Evolutionary conservation across 2,329 filamentous ascomycete species (phyloP).

Genomic region (Alternaria incomplexa): DNA sequence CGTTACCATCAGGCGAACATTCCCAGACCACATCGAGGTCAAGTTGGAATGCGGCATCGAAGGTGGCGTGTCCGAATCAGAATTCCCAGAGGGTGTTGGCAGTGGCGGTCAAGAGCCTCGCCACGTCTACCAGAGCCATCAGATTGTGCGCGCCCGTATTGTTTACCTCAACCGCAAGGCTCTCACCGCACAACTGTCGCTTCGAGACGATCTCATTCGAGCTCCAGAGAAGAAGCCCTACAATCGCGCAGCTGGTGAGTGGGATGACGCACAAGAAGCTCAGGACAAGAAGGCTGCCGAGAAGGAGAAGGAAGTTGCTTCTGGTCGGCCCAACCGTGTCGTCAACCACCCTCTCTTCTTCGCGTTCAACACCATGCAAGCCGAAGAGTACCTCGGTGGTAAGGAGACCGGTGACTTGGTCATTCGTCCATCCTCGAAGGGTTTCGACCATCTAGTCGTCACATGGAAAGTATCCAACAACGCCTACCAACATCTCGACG

Average conservation of each 20-base stretch:
- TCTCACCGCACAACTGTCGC: constrained; percentile 81
- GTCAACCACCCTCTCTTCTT: constrained; percentile 98
- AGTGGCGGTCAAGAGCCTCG: constrained; percentile 53
- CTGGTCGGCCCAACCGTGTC: constrained; percentile 86
- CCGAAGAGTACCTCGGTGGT: constrained; percentile 89
- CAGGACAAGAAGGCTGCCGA: constrained; percentile 78
- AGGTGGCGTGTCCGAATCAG: constrained; percentile 80
- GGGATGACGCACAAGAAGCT: constrained; percentile 83
- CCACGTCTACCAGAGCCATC: constrained; percentile 76
- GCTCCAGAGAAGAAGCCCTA: constrained; percentile 56
- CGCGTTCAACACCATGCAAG: constrained; percentile 88
- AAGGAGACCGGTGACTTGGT: constrained; percentile 88
- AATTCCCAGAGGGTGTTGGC: constrained; percentile 75
- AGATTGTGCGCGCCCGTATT: constrained; percentile 88
- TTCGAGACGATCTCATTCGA: constrained; percentile 81
- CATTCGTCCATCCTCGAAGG: constrained; percentile 93
- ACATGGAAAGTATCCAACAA: constrained; percentile 98
- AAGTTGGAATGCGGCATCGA: constrained; percentile 95
- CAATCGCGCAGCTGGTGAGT: constrained; percentile 79
- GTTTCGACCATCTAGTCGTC: constrained; percentile 90
- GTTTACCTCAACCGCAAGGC: constrained; percentile 85
- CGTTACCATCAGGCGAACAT: constrained; percentile 84
- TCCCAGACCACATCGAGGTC: constrained; percentile 90
- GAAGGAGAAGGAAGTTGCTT: constrained; percentile 83
- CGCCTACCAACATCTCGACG: constrained; percentile 97